Evolutionary conservation across 2,329 filamentous ascomycete species (phyloP).

Genomic region (Phyllachora maydis): DNA sequence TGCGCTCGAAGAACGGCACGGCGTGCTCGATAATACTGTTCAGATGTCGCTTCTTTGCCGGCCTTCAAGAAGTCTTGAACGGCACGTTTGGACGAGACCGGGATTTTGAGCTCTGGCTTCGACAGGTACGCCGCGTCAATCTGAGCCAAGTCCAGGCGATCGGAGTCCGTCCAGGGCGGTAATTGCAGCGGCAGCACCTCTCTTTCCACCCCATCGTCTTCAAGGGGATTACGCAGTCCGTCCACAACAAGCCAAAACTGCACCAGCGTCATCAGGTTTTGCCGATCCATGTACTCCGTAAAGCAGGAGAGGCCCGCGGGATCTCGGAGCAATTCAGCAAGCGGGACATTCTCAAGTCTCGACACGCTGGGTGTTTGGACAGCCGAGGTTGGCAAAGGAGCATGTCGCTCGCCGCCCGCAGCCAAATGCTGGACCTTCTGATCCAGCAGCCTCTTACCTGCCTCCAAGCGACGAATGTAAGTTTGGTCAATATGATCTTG

Average conservation of each 20-base stretch:
- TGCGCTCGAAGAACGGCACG: slow-evolving; percentile 67
- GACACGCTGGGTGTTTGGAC: slow-evolving; percentile 22
- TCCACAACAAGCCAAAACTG: slow-evolving; percentile 99
- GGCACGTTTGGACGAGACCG: slow-evolving; percentile 43
- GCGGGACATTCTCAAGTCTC: slow-evolving; percentile 50
- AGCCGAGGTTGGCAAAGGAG: slow-evolving; percentile 8
- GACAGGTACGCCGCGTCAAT: slow-evolving; percentile 81
- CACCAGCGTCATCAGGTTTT: slow-evolving; percentile 67
- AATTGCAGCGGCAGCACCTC: slow-evolving; percentile 38
- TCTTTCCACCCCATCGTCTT: slow-evolving; percentile 57
- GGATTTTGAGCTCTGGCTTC: slow-evolving; percentile 61
- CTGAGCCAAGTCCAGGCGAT: slow-evolving; percentile 72
- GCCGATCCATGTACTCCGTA: slow-evolving; percentile 98
- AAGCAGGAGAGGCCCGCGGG: slow-evolving; percentile 88
- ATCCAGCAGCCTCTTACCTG: slow-evolving; percentile 75
- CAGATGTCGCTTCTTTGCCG: slow-evolving; percentile 52
- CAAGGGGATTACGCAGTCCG: slow-evolving; percentile 81
- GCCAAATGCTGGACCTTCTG: slow-evolving; percentile 72
- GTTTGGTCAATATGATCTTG: slow-evolving; percentile 64
- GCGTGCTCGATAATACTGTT: slow-evolving; percentile 68
- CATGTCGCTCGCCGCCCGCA: slow-evolving; percentile 33
- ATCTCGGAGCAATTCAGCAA: slow-evolving; percentile 76
- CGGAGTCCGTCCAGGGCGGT: slow-evolving; percentile 59
- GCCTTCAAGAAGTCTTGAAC: slow-evolving; percentile 64
- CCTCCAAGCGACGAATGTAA: slow-evolving; percentile 77